Percentiles rank a stretch among this genome's conserved stretches.
Conservation (phyloP, 495 filamentous ascomycete genomes). For the Trichocladium antarcticum region DNA sequence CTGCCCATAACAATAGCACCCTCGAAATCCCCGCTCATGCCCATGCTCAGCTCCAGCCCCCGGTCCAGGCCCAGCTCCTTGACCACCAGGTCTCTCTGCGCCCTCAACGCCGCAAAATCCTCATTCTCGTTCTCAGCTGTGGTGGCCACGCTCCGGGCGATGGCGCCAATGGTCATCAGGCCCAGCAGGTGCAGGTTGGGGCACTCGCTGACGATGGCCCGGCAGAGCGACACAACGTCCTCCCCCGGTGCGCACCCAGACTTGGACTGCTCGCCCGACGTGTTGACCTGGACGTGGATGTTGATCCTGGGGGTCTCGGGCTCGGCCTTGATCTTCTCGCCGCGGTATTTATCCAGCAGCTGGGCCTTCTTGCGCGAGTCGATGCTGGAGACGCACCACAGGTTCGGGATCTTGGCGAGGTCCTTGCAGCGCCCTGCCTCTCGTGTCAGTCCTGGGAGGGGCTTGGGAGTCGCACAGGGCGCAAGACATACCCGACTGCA, state of each 20-base stretch:
- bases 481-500: constrained; percentile 49
- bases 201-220: constrained; percentile 56
- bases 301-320: constrained; percentile 42
- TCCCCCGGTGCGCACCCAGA: constrained; percentile 60
- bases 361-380: constrained; percentile 79
- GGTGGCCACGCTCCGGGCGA: constrained; percentile 63
- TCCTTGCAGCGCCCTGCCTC: constrained; percentile 77
- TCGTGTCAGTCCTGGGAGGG: background rate
- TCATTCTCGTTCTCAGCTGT: constrained; percentile 73
- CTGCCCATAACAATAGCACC: constrained; percentile 74
- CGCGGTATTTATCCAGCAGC: constrained; percentile 65
- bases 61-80: constrained; percentile 34
- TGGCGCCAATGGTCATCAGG: constrained; percentile 94
- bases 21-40: constrained; percentile 94
- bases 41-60: constrained; percentile 51
- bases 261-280: constrained; percentile 78
- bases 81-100: constrained; percentile 53
- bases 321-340: constrained; percentile 35
- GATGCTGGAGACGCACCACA: constrained; percentile 89
- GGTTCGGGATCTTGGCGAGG: constrained; percentile 73
- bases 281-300: constrained; percentile 90
- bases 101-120: constrained; percentile 62
- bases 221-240: constrained; percentile 49
- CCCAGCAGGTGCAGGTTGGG: constrained; percentile 64
- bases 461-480: background rate